Base-by-base conservation (phyloP, 345 rosid genomes). In the Arabis hirsuta region DNA sequence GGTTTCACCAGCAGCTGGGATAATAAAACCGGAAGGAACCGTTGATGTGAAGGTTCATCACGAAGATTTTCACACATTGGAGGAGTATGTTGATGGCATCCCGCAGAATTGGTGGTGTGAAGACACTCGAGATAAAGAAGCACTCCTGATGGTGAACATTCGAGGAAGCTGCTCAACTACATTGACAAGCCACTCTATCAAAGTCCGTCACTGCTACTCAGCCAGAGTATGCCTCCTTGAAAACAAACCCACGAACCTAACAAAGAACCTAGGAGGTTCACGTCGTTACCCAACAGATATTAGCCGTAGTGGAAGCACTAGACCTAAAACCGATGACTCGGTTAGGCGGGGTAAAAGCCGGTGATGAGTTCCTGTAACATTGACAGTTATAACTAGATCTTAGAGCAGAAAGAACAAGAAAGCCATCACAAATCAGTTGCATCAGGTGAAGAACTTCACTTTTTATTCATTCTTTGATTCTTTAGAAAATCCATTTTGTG, bases 91-190 rank as follows among this genome's bases (percentile, higher is more conserved):
- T 29, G 99, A 95, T 67, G 97, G 96, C 19, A 82, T 82, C 73
- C 96, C 96, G 4, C 97, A 89, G 69, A 87, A 81, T 75, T 91
- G 97, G 96, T 89, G 95, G 96, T 85, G 83, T 42, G 99, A 94
- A 79, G 97, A 91, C 72, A 86, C 93, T 57, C 73, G 88, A 55
- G 99, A 95, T 73, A 95, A 88, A 84, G 93, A 86, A 84, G 91
- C 84, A 11, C 67, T 82, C 22, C 62, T 95, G 78, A 80, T 39
- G 43, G 89, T 91, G 60, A 70, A 66, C 41, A 58, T 89, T 31
- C 81, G 80, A 32, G 93, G 96, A 62, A 88, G 85, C 75, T 75
- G 80, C 81, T 84, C 91, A 45, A 83, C 82, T 8, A 85, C 84
- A 76, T 80, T 47, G 12, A 75, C 6, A 55, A 84, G 78, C 65